A percentile compares a stretch with the other conserved stretches of the same genome.
phyloP scores from a whole-genome alignment of 2,329 filamentous ascomycete genomes.

The Pyrenophora seminiperda region DNA sequence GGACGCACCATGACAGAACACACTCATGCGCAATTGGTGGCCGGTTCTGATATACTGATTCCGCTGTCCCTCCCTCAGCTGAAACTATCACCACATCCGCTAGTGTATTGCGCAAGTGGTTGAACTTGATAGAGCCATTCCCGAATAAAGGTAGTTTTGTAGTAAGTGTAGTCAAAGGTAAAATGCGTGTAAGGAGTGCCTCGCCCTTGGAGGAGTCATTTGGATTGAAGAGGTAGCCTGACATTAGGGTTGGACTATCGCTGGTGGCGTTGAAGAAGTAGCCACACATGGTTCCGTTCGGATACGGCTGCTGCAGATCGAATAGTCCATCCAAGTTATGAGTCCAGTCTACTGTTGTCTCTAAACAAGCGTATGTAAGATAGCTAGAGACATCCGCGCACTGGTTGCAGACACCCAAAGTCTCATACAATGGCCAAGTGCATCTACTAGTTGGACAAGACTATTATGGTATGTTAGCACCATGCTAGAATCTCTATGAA shows the following conservation, averaged over 20 bases:
- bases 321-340: neutral
- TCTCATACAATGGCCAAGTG: slow-evolving; percentile 34
- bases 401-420: slow-evolving; percentile 32
- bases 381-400: slow-evolving; percentile 25
- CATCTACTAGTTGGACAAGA: slow-evolving; percentile 38
- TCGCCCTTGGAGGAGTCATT: slow-evolving; percentile 9
- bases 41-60: slow-evolving; percentile 15
- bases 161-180: slow-evolving; percentile 14
- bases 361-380: slow-evolving; percentile 19
- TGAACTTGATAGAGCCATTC: slow-evolving; percentile 23
- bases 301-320: neutral
- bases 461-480: too few species aligned
- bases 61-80: neutral
- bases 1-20: slow-evolving; percentile 34
- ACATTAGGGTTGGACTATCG: slow-evolving; percentile 21
- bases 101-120: slow-evolving; percentile 17
- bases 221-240: slow-evolving; percentile 22
- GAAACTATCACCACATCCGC: slow-evolving; percentile 14
- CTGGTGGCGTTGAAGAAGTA: slow-evolving; percentile 33
- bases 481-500: too few species aligned
- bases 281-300: slow-evolving; percentile 33
- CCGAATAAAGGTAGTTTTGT: slow-evolving; percentile 11
- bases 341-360: slow-evolving; percentile 26
- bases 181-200: slow-evolving; percentile 12
- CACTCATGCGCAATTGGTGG: slow-evolving; percentile 28